Evolutionary conservation across 768 basidiomycete genomes (phyloP), one percentile per base, ranked within the genome.

Genomic region (Coprinopsis marcescibilis): DNA sequence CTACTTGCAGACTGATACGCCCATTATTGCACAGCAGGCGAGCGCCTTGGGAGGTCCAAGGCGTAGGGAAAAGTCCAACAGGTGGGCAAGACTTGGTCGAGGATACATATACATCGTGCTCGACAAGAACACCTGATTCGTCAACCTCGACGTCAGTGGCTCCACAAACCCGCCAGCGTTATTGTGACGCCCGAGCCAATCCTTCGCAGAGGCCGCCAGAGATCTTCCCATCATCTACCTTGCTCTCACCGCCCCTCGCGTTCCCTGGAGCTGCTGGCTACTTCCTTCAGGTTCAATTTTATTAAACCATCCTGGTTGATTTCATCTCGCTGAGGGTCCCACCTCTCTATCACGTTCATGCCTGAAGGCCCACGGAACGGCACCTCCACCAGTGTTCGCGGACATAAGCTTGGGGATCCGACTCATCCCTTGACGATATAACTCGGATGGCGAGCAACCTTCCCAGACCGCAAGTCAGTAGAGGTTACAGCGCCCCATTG

Each of bases 301-400:
- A 11, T 17, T n/a, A n/a, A n/a, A n/a, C 36, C 32, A 5, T 47
- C 3, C 27, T 17, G 40, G 12, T 41, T 30, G n/a, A 12, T 24
- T 17, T 19, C 13, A 40, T 24, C 34, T 35, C 24, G 26, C 20
- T 39, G 23, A 32, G 20, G 27, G 34, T 11, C 45, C 34, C 13
- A 19, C n/a, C 25, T 36, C 35, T 36, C 35, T 17, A 17, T 21
- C 50, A 54, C 53, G 53, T 54, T 54, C 50, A 54, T 54, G 53
- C 50, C 47, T 39, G 40, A 30, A 51, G 53, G 50, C 46, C 20
- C 24, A 15, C 26, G 41, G 30, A 36, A 39, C 17, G 34, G 38
- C 39, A 14, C 37, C 26, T 33, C 38, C 32, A 21, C n/a, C 45
- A 37, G 45, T 26, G 37, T 36, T 15, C 12, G 35, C 15, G 19